These are phyloP conservation scores for Zoysia pacifica DNA, from an alignment of 176 grass and related monocot species.

Conservation along the genomic window DNA sequence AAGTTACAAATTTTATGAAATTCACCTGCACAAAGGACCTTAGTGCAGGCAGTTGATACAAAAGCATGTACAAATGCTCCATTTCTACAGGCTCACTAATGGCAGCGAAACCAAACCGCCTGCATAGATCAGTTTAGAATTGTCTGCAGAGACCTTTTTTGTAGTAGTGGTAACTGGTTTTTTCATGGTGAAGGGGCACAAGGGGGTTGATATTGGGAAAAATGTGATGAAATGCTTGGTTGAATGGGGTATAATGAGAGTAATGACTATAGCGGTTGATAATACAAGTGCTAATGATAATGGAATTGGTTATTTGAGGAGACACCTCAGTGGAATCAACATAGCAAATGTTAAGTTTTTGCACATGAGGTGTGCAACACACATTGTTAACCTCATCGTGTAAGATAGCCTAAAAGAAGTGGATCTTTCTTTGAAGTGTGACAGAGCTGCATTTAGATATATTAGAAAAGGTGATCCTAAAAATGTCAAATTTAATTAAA, in stretches of 20 bases:
- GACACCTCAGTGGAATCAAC: background rate
- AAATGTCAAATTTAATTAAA: background rate
- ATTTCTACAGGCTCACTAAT: no score
- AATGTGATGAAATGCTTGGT: background rate
- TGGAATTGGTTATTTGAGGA: background rate
- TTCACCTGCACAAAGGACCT: no score
- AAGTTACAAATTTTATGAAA: no score
- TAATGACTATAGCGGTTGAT: background rate
- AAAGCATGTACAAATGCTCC: no score
- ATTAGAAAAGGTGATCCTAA: background rate
- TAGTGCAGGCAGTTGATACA: no score
- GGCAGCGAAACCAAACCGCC: no score
- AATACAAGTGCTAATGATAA: background rate
- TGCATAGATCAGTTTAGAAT: no score
- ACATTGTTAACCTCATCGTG: background rate
- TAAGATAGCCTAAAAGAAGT: slow-evolving; percentile 9
- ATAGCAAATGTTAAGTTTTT: background rate
- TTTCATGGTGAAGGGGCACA: background rate
- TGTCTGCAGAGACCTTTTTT: no score
- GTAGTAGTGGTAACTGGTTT: background rate
- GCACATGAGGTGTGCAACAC: background rate
- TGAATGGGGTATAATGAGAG: background rate
- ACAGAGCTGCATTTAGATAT: background rate
- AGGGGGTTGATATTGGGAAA: background rate
- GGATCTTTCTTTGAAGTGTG: background rate